Base-by-base conservation (phyloP, 805 yeast species). In the Cyberlindnera mycetangii region DNA sequence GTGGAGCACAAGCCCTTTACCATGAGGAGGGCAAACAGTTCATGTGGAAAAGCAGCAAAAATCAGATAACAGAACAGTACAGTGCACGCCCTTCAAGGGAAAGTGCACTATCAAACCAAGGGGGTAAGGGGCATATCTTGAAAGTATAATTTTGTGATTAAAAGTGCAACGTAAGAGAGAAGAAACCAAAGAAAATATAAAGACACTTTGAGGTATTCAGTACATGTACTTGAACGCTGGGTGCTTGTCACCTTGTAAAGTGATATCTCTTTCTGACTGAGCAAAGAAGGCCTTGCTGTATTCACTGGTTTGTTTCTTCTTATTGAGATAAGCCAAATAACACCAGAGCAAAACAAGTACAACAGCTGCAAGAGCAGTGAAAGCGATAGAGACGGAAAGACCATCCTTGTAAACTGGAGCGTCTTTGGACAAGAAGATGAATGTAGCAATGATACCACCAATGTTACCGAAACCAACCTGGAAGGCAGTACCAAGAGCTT, bases 191-290 rank as follows among this genome's bases (percentile, higher is more conserved):
- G 7, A 11, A 18, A 9, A 32, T 21, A 34, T 8, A 20, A 18
- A 17, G 11, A 20, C 9, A 34, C 5, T 20, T 20, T 34, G 21
- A 12, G 35, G 5, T 31, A 18, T 4, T 43, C 58, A 74, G 54
- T 73, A 74, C 62, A 73, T 55, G 60, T 75, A 75, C 56, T 62
- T 67, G 54, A 73, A 72, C 31, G 68, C 64, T 21, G 79, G 79
- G 51, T 71, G 70, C 38, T 52, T 48, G 44, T 68, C 73, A 56
- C 71, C 71, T 38, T 62, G 59, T 32, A 64, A 59, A 19, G 65
- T 64, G 35, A 67, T 59, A 34, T 67, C 67, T 45, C 56, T 55
- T 15, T 64, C 65, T 16, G 55, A 60, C 39, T 54, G 51, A n/a
- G 53, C 51, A 33, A 58, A 60, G 48, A 64, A 69, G 25, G 54